These are phyloP conservation scores for Lachnellula arida DNA, from an alignment of 2,329 filamentous ascomycete genomes.

Conservation along the genomic window DNA sequence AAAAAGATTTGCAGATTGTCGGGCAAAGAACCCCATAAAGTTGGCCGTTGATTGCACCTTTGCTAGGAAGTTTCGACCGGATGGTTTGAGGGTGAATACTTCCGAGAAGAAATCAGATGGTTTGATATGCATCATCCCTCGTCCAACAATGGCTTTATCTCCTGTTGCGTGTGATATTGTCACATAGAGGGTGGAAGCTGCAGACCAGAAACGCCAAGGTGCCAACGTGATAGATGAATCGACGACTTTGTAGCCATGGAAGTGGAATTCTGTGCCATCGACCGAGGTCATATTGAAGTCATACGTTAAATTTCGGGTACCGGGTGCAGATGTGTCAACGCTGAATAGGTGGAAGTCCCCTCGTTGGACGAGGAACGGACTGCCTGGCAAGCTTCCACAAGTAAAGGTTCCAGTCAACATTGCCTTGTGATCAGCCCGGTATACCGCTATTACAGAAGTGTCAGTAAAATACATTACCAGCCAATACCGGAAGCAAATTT, in stretches of 20 bases:
- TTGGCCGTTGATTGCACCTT: slow-evolving; percentile 42
- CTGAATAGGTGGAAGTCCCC: slow-evolving; percentile 56
- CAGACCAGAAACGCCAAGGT: slow-evolving; percentile 53
- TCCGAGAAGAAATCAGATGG: slow-evolving; percentile 51
- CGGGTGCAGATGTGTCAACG: slow-evolving; percentile 47
- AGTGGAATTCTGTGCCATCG: slow-evolving; percentile 48
- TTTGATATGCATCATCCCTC: slow-evolving; percentile 54
- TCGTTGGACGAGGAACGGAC: slow-evolving; percentile 55
- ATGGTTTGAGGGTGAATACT: slow-evolving; percentile 48
- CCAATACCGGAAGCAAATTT: no score
- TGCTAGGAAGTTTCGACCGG: slow-evolving; percentile 42
- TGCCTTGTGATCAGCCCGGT: slow-evolving; percentile 45
- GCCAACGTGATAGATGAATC: slow-evolving; percentile 55
- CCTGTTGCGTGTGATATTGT: slow-evolving; percentile 42
- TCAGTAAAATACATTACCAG: slow-evolving; percentile 2
- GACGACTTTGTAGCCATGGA: slow-evolving; percentile 59
- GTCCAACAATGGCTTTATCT: slow-evolving; percentile 43
- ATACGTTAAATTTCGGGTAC: slow-evolving; percentile 56
- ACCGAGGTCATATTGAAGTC: slow-evolving; percentile 56
- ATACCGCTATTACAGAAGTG: slow-evolving; percentile 32
- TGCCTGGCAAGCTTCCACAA: slow-evolving; percentile 49
- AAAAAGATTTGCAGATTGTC: slow-evolving; percentile 48
- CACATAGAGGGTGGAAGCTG: slow-evolving; percentile 59
- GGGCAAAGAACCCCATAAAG: slow-evolving; percentile 53
- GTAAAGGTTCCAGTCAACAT: slow-evolving; percentile 56